Evolutionary conservation across 805 yeast species (phyloP), one percentile per base, ranked within the genome.

Genomic region (Yarrowia phangngaensis): DNA sequence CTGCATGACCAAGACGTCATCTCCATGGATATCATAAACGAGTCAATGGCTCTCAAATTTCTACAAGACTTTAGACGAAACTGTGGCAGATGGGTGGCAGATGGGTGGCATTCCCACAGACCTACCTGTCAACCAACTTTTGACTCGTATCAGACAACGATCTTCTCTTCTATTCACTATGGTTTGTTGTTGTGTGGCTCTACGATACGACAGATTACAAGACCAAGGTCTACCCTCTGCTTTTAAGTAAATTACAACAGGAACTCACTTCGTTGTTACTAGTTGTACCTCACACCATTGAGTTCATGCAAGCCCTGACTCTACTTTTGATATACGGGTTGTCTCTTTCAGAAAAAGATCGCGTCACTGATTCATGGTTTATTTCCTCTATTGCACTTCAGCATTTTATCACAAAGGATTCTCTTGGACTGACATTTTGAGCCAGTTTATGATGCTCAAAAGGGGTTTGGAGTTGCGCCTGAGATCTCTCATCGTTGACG

Each of bases 1-100:
- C 51, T 46, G 4, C 53, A 57, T 8, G 60, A 58, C 40, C 66
- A 63, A 55, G 85, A 82, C 58, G 61, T 82, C 3, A 67, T 84
- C 3, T 56, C 74, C 2, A 56, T 73, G 19, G 76, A 76, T 1
- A 63, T 82, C 4, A 56, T 84, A 12, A 58, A 76, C 1, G 56
- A 69, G 30, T 61, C 64, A 2, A 79, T 80, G 54, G 77, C 78
- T 0, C 55, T 71, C 6, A 67, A 68, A 13, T 62, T 83, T 29
- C 64, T 84, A 54, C 71, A 70, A 47, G 74, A 73, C 36, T 84
- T 84, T 60, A 67, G 82, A 32, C 75, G 78, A 40, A 72, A 82
- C 57, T 84, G 80, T 58, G 86, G 88, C 4, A 70, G 86, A 22
- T 84, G 94, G 94, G 78, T 82, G 3, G 77, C 84, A 47, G n/a